Base-by-base conservation (phyloP, 371 early-diverging fungal species). In the Apophysomyces ossiformis region DNA sequence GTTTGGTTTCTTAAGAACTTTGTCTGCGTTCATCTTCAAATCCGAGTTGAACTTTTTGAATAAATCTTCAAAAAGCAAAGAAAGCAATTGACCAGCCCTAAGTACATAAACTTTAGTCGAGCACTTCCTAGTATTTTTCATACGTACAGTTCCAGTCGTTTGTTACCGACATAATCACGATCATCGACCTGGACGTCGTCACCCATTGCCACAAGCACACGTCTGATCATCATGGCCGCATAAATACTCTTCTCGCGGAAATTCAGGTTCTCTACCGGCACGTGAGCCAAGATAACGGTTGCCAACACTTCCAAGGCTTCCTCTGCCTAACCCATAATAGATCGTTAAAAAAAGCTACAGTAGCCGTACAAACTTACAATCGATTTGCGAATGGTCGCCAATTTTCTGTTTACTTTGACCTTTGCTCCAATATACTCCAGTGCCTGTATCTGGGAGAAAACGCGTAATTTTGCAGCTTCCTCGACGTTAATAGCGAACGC, bases 91-190 rank as follows among this genome's bases (percentile, higher is more conserved):
- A 44, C 99, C 99, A 32, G 99, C 99, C 71, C 93, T 93, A 78
- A 13, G 37, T 26, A n/a, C 43, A 16, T 60, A 16, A 35, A 38
- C 63, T n/a, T 15, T 50, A 32, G 43, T 2, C 7, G 7, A 46
- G 12, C 21, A 26, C 5, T 47, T 18, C 11, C 8, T n/a, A 13
- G 12, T 43, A 32, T 35, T 47, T 47, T 45, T 58, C 21, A 44
- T 11, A 82, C 89, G 76, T 81, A 92, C 91, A 99, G 85, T 85
- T 99, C 99, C 66, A 99, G 85, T 76, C 99, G 92, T 83, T 99
- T 99, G 89, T 99, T 99, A 71, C 99, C 99, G 39, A 99, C 91
- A 82, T 98, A 99, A 86, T 99, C 99, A 72, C 98, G 94, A 79
- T 99, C 99, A 77, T 99, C 99, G 6, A 95, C 90, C 67, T 91